Base-by-base conservation (phyloP, 2,329 filamentous ascomycete species). In the Huntiella moniliformis region DNA sequence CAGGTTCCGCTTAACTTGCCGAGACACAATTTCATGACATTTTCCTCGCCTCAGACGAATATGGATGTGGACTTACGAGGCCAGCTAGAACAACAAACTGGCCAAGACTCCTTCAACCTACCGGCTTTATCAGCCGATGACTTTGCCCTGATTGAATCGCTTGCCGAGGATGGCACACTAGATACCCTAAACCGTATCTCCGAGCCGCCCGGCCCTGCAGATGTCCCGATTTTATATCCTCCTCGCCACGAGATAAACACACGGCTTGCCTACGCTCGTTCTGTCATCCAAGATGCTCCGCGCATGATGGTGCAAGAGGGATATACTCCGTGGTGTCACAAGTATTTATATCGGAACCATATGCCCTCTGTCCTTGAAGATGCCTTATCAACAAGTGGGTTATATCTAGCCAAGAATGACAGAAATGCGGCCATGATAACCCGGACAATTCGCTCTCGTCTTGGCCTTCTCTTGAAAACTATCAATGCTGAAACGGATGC, bases 311-410 rank as follows among this genome's bases (percentile, higher is more conserved):
- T 74, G 0, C 49, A 61, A 6, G 61, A 67, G 39, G 68, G 62
- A 12, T 57, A 64, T 42, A 70, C 68, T 0, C 67, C 68, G 0
- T 76, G 72, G 72, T 65, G 60, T 28, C 72, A 76, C 51, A 58
- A 60, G 0, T 54, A 59, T n/a, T 57, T 76, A 0, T 74, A 72
- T 49, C 58, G 58, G n/a, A 60, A 67, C 2, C 47, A 54, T 6
- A 72, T 74, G 68, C 72, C 71, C 1, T 57, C 57, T 28, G 60
- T 56, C 1, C 64, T 75, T 53, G 65, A 73, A 60, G 69, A 74
- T 51, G 70, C 67, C 0, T 60, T 68, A 49, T 63, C 70, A 3
- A 64, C 66, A 18, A 74, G 71, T 53, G 68, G 69, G 1, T 56
- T 76, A 0, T 71, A 71, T 52, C 57, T 67, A 38, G 59, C 66